phyloP scores from a whole-genome alignment of 1,139 yeast genomes.

The Taphrina communis region DNA sequence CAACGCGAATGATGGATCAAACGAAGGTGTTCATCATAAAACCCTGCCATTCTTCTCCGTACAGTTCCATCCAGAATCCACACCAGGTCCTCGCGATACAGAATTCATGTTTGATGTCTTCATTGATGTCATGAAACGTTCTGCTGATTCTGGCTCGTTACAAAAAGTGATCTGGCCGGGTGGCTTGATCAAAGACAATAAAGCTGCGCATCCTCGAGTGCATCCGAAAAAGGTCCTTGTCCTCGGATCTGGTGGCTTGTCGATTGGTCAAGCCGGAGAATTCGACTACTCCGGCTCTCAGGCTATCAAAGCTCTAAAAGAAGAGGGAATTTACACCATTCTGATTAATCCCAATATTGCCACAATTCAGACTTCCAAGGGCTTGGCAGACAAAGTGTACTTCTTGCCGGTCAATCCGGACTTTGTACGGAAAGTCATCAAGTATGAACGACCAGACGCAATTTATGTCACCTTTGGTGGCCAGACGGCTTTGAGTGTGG shows the following conservation, averaged over 20 bases:
- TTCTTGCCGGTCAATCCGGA: conserved; percentile 96
- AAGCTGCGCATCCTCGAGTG: conserved; percentile 74
- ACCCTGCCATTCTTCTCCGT: conserved; percentile 94
- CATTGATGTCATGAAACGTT: conserved; percentile 73
- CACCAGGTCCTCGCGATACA: conserved; percentile 99
- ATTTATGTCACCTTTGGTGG: conserved; percentile 98
- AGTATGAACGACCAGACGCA: conserved; percentile 95
- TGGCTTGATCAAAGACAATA: conserved; percentile 74
- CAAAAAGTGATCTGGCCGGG: conserved; percentile 91
- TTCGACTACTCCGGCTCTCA: conserved; percentile 91
- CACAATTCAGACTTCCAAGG: conserved; percentile 93
- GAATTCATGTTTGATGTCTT: conserved; percentile 96
- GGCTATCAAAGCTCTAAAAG: conserved; percentile 78
- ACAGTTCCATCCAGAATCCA: conserved; percentile 98
- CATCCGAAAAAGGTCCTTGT: conserved; percentile 92
- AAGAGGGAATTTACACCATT: conserved; percentile 94
- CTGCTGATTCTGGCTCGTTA: conserved; percentile 61
- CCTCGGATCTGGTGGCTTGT: conserved; percentile 97
- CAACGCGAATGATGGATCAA: conserved; percentile 95
- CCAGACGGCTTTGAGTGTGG: conserved; percentile 95
- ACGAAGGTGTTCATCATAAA: conserved; percentile 96
- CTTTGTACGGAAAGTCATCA: conserved; percentile 91
- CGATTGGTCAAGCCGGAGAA: conserved; percentile 99
- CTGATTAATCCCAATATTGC: conserved; percentile 97
- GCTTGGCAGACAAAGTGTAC: conserved; percentile 96